phyloP scores from a whole-genome alignment of 2,329 filamentous ascomycete species.

The Colletotrichum costaricense region DNA sequence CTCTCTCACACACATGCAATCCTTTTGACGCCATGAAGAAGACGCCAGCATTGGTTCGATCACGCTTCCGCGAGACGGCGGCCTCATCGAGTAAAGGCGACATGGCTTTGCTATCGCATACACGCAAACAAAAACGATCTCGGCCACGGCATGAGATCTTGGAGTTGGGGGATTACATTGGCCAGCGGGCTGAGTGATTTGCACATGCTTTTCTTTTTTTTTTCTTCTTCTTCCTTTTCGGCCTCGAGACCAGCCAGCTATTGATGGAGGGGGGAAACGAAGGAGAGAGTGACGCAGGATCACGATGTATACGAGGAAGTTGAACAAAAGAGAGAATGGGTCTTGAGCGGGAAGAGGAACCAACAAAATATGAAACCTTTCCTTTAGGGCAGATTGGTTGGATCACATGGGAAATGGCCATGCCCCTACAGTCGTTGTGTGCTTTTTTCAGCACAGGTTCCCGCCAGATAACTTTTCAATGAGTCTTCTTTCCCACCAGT shows the following conservation, averaged over 20 bases:
- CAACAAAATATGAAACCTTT: constrained; percentile 16
- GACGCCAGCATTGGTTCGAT: constrained; percentile 18
- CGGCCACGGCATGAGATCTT: constrained; percentile 29
- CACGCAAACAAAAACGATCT: constrained; percentile 30
- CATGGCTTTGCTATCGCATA: constrained; percentile 28
- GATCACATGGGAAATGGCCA: constrained; percentile 33
- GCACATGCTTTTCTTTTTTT: constrained; percentile 30
- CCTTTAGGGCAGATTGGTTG: constrained; percentile 26
- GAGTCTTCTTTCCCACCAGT: constrained; percentile 18
- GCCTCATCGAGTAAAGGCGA: constrained; percentile 10
- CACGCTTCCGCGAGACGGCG: constrained; percentile 14
- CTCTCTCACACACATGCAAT: constrained; percentile 9
- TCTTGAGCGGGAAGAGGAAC: constrained; percentile 8
- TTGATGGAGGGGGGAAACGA: not conserved
- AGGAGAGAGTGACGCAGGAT: constrained; percentile 16
- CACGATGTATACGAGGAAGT: constrained; percentile 27
- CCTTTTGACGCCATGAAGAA: constrained; percentile 21
- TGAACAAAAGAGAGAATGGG: not conserved
- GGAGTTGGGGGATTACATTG: constrained; percentile 34
- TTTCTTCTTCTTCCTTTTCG: constrained; percentile 3
- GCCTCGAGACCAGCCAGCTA: constrained; percentile 15
- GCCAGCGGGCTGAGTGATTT: constrained; percentile 36
- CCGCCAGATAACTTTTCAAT: constrained; percentile 33
- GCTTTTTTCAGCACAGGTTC: constrained; percentile 19
- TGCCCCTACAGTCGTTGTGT: constrained; percentile 20